These are phyloP conservation scores for Agrocybe chaxingu DNA, from an alignment of 768 basidiomycete genomes.

Conservation along the genomic window DNA sequence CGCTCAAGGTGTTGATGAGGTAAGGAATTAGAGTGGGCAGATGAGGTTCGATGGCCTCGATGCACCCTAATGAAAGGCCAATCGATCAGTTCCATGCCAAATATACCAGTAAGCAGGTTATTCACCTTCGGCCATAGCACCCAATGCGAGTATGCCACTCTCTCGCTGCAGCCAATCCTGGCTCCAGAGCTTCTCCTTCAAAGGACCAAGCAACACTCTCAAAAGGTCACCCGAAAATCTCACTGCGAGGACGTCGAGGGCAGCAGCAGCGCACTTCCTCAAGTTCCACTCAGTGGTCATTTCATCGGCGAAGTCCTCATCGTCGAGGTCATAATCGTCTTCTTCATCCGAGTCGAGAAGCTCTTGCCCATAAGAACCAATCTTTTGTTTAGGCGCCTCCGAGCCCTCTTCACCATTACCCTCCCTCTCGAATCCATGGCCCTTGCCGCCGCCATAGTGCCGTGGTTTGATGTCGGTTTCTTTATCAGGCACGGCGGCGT, in stretches of 20 bases:
- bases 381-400: slow-evolving; percentile 35
- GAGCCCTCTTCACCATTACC: slow-evolving; percentile 36
- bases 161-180: slow-evolving; percentile 92
- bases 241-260: slow-evolving; percentile 93
- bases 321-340: slow-evolving; percentile 83
- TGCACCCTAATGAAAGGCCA: slow-evolving; percentile 65
- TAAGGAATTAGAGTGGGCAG: slow-evolving; percentile 92
- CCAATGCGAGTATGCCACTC: slow-evolving; percentile 92
- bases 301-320: slow-evolving; percentile 94
- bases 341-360: slow-evolving; percentile 83
- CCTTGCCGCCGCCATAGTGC: slow-evolving; percentile 76
- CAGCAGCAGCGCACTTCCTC: slow-evolving; percentile 96
- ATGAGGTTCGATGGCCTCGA: slow-evolving; percentile 93
- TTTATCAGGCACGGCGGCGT: slow-evolving; percentile 84
- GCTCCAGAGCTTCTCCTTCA: slow-evolving; percentile 94
- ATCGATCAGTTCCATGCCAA: slow-evolving; percentile 1
- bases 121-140: slow-evolving; percentile 97
- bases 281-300: slow-evolving; percentile 99
- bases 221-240: slow-evolving; percentile 88
- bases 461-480: slow-evolving; percentile 95
- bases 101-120: slow-evolving; percentile 8
- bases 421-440: slow-evolving; percentile 83
- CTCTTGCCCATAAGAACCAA: slow-evolving; percentile 79
- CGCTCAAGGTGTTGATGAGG: slow-evolving; percentile 84
- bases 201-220: slow-evolving; percentile 79